phyloP scores from a whole-genome alignment of 2,329 filamentous ascomycete genomes.

The Monilinia fructigena region DNA sequence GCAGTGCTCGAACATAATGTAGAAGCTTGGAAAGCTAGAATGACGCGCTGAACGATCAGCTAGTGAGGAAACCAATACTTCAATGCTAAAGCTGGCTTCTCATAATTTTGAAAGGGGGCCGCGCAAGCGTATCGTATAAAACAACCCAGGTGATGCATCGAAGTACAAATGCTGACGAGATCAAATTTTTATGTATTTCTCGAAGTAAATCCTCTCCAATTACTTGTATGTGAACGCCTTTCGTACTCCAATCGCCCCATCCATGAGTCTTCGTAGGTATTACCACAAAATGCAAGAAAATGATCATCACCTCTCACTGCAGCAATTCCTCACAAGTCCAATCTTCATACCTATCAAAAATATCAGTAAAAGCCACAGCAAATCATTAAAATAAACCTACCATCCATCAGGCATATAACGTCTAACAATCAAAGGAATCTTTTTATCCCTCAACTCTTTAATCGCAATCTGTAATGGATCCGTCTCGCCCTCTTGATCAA shows the following conservation, averaged over 20 bases:
- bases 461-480: constrained; percentile 96
- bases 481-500: constrained; percentile 95
- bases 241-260: constrained; percentile 37
- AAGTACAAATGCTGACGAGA: background rate
- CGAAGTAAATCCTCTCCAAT: constrained; percentile 7
- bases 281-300: constrained; percentile 21
- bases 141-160: background rate
- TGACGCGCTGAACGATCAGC: too few relatives aligned
- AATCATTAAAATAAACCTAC: constrained; percentile 53
- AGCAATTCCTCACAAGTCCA: constrained; percentile 98
- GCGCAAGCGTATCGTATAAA: background rate
- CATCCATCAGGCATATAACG: constrained; percentile 95
- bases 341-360: constrained; percentile 71
- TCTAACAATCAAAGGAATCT: constrained; percentile 93
- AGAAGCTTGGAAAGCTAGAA: background rate
- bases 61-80: background rate
- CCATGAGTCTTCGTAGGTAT: constrained; percentile 28
- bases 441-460: constrained; percentile 97
- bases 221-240: constrained; percentile 27
- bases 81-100: background rate
- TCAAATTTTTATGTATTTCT: background rate
- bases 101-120: background rate
- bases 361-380: constrained; percentile 12
- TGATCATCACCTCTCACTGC: constrained; percentile 31
- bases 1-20: background rate